phyloP scores from a whole-genome alignment of 2,329 filamentous ascomycete genomes.

The Aspergillus ochraceus region DNA sequence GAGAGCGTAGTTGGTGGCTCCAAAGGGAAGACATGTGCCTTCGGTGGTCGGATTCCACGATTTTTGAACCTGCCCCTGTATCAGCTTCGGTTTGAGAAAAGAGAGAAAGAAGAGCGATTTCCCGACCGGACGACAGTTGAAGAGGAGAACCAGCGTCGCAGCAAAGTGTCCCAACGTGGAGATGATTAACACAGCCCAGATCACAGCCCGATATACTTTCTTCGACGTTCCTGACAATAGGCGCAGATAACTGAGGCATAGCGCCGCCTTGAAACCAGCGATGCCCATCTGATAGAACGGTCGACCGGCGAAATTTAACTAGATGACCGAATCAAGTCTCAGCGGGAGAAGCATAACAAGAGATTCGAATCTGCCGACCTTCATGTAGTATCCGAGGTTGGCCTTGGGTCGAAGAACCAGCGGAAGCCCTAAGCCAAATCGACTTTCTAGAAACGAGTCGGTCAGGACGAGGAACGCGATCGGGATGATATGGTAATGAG shows the following conservation, averaged over 20 bases:
- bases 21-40: constrained; percentile 49
- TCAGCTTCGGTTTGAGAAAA: neutral
- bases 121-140: constrained; percentile 49
- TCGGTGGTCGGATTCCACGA: constrained; percentile 47
- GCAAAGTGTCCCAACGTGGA: constrained; percentile 51
- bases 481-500: neutral
- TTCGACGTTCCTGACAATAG: constrained; percentile 53
- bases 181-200: constrained; percentile 47
- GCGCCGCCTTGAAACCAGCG: constrained; percentile 57
- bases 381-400: constrained; percentile 48
- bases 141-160: constrained; percentile 51
- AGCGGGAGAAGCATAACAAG: neutral
- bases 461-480: constrained; percentile 4
- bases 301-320: constrained; percentile 55
- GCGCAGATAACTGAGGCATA: constrained; percentile 55
- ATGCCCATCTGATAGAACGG: constrained; percentile 58
- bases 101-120: neutral
- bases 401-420: constrained; percentile 44
- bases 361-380: constrained; percentile 15
- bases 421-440: constrained; percentile 55
- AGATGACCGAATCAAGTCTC: neutral
- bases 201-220: constrained; percentile 43
- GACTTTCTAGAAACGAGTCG: constrained; percentile 45
- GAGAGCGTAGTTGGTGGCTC: constrained; percentile 53
- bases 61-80: constrained; percentile 28